A percentile compares a stretch with the other conserved stretches of the same genome.
These are phyloP conservation scores for Knoxdaviesia capensis DNA, from an alignment of 2,329 filamentous ascomycete genomes.

Conservation along the genomic window DNA sequence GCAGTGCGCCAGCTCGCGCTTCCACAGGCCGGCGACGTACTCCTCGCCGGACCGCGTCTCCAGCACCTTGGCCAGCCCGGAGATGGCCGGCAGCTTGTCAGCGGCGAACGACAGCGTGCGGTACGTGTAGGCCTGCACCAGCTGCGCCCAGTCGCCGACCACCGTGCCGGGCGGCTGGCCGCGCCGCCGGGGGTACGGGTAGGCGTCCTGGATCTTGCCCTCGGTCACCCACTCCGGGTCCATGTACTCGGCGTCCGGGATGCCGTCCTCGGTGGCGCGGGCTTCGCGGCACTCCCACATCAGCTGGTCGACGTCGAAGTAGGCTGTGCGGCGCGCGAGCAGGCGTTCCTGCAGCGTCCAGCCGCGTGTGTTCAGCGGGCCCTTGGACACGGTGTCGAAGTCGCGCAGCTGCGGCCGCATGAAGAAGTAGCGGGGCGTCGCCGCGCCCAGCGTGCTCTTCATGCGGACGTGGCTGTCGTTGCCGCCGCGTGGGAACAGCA, in stretches of 20 bases:
- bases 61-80: conserved; percentile 10
- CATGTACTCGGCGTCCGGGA: neutral
- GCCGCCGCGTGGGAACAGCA: conserved; percentile 2
- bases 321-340: neutral
- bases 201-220: conserved; percentile 7
- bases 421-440: conserved; percentile 1
- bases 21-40: conserved; percentile 13
- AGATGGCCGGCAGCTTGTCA: conserved; percentile 12
- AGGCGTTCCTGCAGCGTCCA: conserved; percentile 6
- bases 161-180: conserved; percentile 6
- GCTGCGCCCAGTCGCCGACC: conserved; percentile 10
- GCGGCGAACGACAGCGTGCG: conserved; percentile 6
- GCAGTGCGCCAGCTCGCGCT: no score
- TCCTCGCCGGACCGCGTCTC: conserved; percentile 6
- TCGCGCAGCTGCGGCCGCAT: conserved; percentile 3
- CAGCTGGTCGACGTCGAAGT: conserved; percentile 3
- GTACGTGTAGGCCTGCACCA: conserved; percentile 11
- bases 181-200: conserved; percentile 6
- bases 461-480: conserved; percentile 1
- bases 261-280: conserved; percentile 1
- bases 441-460: neutral
- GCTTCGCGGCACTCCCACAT: conserved; percentile 7
- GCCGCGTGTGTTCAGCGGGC: conserved; percentile 3
- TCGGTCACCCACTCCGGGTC: neutral
- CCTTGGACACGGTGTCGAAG: conserved; percentile 4